These are phyloP conservation scores for Kwoniella shandongensis DNA, from an alignment of 768 basidiomycete genomes.

Conservation along the genomic window DNA sequence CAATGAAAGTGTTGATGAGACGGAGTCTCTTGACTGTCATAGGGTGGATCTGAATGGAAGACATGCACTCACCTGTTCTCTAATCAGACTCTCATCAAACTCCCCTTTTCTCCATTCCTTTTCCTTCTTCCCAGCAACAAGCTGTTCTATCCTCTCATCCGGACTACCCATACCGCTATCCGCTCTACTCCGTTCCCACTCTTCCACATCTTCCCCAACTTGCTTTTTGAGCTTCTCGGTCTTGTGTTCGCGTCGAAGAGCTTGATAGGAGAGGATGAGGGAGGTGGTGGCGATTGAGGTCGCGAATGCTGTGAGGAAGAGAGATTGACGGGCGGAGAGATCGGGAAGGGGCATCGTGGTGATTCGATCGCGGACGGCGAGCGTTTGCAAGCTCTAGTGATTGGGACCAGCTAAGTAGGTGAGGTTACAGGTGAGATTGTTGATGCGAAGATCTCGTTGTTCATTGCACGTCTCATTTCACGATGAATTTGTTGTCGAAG, in stretches of 20 bases:
- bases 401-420: too few relatives aligned
- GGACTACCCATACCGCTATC: conserved; percentile 28
- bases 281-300: conserved; percentile 46
- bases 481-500: too few relatives aligned
- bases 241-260: conserved; percentile 47
- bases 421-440: too few relatives aligned
- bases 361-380: background rate
- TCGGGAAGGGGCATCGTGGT: conserved; percentile 15
- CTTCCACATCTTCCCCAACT: conserved; percentile 47
- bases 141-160: conserved; percentile 33
- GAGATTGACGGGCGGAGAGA: conserved; percentile 35
- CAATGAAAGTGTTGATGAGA: too few relatives aligned
- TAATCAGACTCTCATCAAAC: conserved; percentile 70
- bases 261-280: conserved; percentile 50
- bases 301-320: conserved; percentile 46
- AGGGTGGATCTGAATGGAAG: background rate
- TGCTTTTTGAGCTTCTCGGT: conserved; percentile 50
- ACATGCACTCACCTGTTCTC: conserved; percentile 59
- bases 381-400: too few relatives aligned
- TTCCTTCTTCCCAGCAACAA: conserved; percentile 19
- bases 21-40: too few relatives aligned
- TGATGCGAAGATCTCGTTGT: too few relatives aligned
- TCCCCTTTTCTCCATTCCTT: conserved; percentile 47
- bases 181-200: conserved; percentile 37
- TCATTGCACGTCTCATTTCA: too few relatives aligned